Conservation (phyloP, 2,329 filamentous ascomycete genomes). For the Phialocephala subalpina region DNA sequence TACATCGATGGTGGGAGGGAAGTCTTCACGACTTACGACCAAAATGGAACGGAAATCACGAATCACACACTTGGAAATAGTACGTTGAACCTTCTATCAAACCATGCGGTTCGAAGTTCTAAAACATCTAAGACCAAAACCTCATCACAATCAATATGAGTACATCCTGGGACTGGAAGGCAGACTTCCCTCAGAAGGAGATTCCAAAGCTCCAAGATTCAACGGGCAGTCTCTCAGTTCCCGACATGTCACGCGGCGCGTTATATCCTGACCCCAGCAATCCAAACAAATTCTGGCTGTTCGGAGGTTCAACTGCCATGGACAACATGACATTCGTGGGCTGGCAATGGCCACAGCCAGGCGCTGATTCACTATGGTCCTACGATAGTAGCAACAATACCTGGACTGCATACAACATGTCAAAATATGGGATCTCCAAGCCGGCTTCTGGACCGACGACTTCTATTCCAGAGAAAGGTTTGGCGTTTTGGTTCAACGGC, state of each 20-base stretch:
- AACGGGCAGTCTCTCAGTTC: slow-evolving; percentile 8
- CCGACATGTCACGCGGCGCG: slow-evolving; percentile 19
- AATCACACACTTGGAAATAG: slow-evolving; percentile 14
- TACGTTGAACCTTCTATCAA: not conserved
- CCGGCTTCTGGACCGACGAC: slow-evolving; percentile 22
- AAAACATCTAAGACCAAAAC: slow-evolving; percentile 19
- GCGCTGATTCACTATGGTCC: slow-evolving; percentile 16
- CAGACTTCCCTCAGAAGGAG: slow-evolving; percentile 11
- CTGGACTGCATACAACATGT: slow-evolving; percentile 23
- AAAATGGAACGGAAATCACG: slow-evolving; percentile 4
- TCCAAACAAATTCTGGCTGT: slow-evolving; percentile 25
- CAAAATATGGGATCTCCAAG: slow-evolving; percentile 16
- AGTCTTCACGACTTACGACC: slow-evolving; percentile 8
- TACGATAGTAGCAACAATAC: slow-evolving; percentile 14
- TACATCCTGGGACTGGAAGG: slow-evolving; percentile 27
- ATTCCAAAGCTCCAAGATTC: slow-evolving; percentile 19
- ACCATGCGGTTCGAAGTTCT: not conserved
- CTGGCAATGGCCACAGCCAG: slow-evolving; percentile 15
- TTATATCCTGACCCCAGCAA: slow-evolving; percentile 22
- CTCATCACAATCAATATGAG: slow-evolving; percentile 25
- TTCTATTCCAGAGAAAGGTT: slow-evolving; percentile 23
- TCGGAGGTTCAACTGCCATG: slow-evolving; percentile 25
- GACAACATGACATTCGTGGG: slow-evolving; percentile 28
- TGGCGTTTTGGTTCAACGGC: slow-evolving; percentile 36
- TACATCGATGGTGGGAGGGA: slow-evolving; percentile 20